Evolutionary conservation across 148 eudicot species (phyloP), one percentile per base, ranked within the genome.

Genomic region (Polygonum aviculare): DNA sequence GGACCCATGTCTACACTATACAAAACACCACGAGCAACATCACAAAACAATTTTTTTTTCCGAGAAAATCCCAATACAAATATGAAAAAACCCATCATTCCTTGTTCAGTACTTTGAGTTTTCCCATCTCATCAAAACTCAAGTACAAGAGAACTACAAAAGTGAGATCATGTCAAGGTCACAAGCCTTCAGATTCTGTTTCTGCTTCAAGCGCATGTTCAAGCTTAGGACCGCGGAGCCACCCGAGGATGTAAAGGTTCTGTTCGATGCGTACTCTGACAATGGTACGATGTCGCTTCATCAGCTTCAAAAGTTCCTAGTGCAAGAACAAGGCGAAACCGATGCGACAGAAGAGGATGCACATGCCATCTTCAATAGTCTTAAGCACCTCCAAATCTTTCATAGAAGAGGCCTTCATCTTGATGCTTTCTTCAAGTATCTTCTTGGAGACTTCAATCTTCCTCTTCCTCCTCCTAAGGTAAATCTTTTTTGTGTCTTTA

Each of bases 381-480:
- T 85, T 19, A 87, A 77, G 39, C 87, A 77, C 73, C 81, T 81
- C 44, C 78, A 78, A 76, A 75, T 86, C 26, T 85, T 88, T 65
- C 90, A 77, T 4, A 83, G 86, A 45, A 85, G 72, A 55, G 90
- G 89, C 22, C 83, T 90, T 44, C 54, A 78, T 73, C 85, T 87
- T 47, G 84, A 83, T 31, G 82, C 80, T 36, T 90, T 90, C 85
- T 87, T 90, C 65, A 77, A 67, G 12, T 87, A 81, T 75, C 90
- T 90, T 8, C 67, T 83, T 63, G 83, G 94, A 18, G 89, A 90
- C 76, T 72, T 73, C 5, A 90, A 90, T 80, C 75, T 78, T 74
- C 84, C 91, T 62, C 83, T 83, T 12, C 73, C 84, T 50, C 79
- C 78, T 59, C 74, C 1, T 18, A 36, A 54, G 88, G 88, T 87